phyloP scores from a whole-genome alignment of 2,329 filamentous ascomycete species.

The Cladosporium halotolerans region DNA sequence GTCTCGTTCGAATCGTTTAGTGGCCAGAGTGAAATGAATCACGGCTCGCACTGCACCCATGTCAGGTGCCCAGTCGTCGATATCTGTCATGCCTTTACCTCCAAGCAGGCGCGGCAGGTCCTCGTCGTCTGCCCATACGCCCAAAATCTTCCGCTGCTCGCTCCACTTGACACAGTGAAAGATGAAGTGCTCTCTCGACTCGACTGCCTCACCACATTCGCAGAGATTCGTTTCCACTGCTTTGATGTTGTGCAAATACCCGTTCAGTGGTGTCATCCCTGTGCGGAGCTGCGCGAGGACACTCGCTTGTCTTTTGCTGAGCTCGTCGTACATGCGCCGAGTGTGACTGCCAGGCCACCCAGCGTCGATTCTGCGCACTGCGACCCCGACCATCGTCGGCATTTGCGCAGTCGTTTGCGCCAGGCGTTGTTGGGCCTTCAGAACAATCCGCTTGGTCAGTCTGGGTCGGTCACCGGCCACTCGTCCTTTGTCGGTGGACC shows the following conservation, averaged over 20 bases:
- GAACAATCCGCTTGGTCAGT: not conserved
- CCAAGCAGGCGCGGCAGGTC: not conserved
- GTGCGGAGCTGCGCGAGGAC: no score
- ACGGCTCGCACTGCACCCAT: constrained; percentile 5
- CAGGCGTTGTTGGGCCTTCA: not conserved
- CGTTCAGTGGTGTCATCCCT: not conserved
- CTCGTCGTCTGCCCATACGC: not conserved
- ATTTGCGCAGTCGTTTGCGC: not conserved
- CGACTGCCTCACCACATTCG: no score
- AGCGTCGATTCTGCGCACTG: not conserved
- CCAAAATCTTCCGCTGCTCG: constrained; percentile 1
- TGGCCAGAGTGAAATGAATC: not conserved
- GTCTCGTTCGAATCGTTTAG: not conserved
- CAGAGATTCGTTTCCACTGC: not conserved
- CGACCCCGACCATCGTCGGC: not conserved
- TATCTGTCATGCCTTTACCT: not conserved
- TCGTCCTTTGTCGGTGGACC: not conserved
- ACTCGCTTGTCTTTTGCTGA: no score
- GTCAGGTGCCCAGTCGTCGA: constrained; percentile 1
- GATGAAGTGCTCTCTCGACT: constrained; percentile 5
- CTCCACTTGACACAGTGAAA: not conserved
- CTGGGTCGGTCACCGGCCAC: not conserved
- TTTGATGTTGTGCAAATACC: not conserved
- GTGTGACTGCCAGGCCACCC: not conserved
- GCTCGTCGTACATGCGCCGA: not conserved